Evolutionary conservation across 148 eudicot species (phyloP).

Genomic region (Agrostemma githago): DNA sequence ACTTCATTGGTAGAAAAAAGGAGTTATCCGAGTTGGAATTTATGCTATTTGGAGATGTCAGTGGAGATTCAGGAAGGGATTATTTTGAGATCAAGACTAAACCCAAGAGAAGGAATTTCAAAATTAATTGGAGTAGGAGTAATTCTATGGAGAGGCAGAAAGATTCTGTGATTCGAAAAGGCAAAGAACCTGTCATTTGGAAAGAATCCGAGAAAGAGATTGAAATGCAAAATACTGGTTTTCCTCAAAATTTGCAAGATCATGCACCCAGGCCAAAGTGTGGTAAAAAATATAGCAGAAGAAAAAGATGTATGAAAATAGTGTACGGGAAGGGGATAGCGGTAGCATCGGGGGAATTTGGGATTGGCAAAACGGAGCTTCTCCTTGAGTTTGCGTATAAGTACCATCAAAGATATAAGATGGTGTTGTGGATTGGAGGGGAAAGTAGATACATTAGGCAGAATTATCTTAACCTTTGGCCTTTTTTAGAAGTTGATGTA

Average conservation of each 20-base stretch:
- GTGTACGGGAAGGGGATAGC: constrained; percentile 89
- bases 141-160: constrained; percentile 51
- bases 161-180: constrained; percentile 50
- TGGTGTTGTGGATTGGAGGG: constrained; percentile 96
- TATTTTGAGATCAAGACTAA: constrained; percentile 80
- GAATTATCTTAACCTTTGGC: constrained; percentile 76
- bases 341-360: constrained; percentile 82
- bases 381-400: constrained; percentile 89
- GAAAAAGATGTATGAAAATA: constrained; percentile 53
- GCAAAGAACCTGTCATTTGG: constrained; percentile 84
- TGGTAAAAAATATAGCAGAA: constrained; percentile 40
- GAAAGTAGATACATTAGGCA: constrained; percentile 93
- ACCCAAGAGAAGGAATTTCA: constrained; percentile 59
- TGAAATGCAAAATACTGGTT: constrained; percentile 66
- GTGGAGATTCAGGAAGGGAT: constrained; percentile 73
- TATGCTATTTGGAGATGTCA: constrained; percentile 84
- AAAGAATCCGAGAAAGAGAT: constrained; percentile 90
- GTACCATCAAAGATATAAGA: constrained; percentile 82
- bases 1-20: constrained; percentile 83
- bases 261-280: constrained; percentile 38
- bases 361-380: constrained; percentile 93
- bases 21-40: constrained; percentile 87
- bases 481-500: constrained; percentile 77
- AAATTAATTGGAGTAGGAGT: constrained; percentile 69
- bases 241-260: constrained; percentile 33